Base-by-base conservation (phyloP, 1,284 basidiomycete species). In the Malassezia arunalokei region DNA sequence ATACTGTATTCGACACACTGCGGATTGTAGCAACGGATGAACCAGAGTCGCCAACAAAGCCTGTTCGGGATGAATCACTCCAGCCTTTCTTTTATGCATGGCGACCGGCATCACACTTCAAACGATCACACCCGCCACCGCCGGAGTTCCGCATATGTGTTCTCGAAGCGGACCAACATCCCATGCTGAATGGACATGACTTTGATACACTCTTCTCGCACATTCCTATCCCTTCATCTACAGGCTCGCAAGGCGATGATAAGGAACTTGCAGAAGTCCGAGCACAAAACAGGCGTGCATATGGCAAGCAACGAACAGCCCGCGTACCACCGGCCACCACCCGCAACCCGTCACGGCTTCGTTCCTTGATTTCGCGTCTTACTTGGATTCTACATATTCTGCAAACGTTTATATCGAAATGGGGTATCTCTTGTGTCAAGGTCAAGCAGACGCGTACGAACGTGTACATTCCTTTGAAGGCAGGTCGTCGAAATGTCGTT, bases 61-160 rank as follows among this genome's bases (percentile, higher is more conserved):
- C 5, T 5, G 11, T 35, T 5, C 11, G 5, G 11, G 15, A 35
- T 35, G 33, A 15, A 15, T 35, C 33, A 35, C 33, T 35, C 33
- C 11, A 44, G 86, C 17, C 64, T 1, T 95, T 94, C 76, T 98
- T 80, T 75, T 85, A 95, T 69, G 78, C 91, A 4, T 95, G 92
- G 78, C 92, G 94, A 66, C 92, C 92, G 2, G 79, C 79, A 3
- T 87, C 88, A 0, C 77, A 83, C 7, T 94, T 84, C 76, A 83
- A 83, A 66, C 88, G 87, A 73, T 82, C 83, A 0, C 76, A 81
- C 8, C 86, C 85, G 2, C 82, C 85, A 5, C 78, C 79, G 0
- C 89, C 92, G 5, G 89, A 95, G 73, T 98, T 88, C 73, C 80
- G 83, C 48, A 76, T 95, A 14, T 85, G 86, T 0, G 84, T 92